These are phyloP conservation scores for Candida patagonica DNA, from an alignment of 805 yeast genomes.

Conservation along the genomic window DNA sequence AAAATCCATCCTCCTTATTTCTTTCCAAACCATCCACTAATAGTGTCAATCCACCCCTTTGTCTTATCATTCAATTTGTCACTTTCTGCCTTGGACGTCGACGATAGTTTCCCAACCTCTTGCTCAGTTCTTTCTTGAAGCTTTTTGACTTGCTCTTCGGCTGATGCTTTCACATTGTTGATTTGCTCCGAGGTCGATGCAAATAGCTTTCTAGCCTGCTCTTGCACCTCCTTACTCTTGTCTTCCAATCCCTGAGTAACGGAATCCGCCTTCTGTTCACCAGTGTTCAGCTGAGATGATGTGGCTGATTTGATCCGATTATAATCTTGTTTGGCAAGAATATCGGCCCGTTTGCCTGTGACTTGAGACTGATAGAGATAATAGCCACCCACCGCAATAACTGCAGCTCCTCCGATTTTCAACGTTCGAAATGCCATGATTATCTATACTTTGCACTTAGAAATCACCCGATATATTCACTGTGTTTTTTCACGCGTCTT, in stretches of 20 bases:
- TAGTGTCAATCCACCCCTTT: conserved; percentile 5
- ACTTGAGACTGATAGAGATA: conserved; percentile 16
- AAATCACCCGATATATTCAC: too few species aligned
- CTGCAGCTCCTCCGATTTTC: conserved; percentile 12
- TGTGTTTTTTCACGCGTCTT: too few species aligned
- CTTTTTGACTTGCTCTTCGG: conserved; percentile 8
- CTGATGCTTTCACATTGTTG: conserved; percentile 7
- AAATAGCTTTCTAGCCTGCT: neutral
- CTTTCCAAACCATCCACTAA: conserved; percentile 6
- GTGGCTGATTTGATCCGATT: conserved; percentile 11
- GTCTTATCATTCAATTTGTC: conserved; percentile 10
- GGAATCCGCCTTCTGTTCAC: neutral
- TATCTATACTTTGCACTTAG: too few species aligned
- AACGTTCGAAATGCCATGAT: too few species aligned
- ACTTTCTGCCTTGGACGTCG: conserved; percentile 9
- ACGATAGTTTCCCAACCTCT: conserved; percentile 5
- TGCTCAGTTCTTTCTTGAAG: conserved; percentile 8
- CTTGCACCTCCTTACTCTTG: neutral
- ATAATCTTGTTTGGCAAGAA: conserved; percentile 15
- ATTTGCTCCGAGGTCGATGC: conserved; percentile 2
- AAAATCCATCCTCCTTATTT: neutral
- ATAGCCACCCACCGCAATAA: conserved; percentile 16
- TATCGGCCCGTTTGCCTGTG: conserved; percentile 14
- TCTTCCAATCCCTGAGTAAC: too few species aligned
- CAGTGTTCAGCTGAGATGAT: too few species aligned